A percentile compares a stretch with the other conserved stretches of the same genome.
phyloP scores from a whole-genome alignment of 371 early-diverging fungal genomes.

The Mortierella sp. region DNA sequence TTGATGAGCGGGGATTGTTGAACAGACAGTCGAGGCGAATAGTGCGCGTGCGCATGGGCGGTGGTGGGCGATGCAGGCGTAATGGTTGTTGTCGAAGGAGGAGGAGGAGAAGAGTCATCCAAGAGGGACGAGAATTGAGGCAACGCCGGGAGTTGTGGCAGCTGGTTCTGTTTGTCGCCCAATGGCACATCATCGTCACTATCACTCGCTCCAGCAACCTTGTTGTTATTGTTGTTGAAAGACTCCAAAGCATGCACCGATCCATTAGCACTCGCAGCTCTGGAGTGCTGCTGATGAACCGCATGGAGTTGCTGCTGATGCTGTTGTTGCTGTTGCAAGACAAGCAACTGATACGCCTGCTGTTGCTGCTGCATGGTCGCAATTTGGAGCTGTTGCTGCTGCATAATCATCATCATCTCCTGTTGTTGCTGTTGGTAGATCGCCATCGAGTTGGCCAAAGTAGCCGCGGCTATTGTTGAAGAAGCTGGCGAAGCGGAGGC shows the following conservation, averaged over 20 bases:
- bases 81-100: background rate
- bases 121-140: constrained; percentile 13
- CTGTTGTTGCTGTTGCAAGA: constrained; percentile 52
- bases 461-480: constrained; percentile 2
- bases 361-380: constrained; percentile 55
- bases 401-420: constrained; percentile 55
- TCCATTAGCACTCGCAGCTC: constrained; percentile 16
- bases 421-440: constrained; percentile 56
- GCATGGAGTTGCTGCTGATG: constrained; percentile 46
- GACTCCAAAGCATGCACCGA: constrained; percentile 11
- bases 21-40: background rate
- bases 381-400: constrained; percentile 54
- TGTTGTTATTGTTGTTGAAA: background rate
- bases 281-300: constrained; percentile 26
- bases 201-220: constrained; percentile 8
- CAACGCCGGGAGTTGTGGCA: constrained; percentile 17
- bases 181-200: constrained; percentile 44
- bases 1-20: background rate
- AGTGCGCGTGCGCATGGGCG: background rate
- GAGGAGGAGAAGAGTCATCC: background rate
- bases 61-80: constrained; percentile 10
- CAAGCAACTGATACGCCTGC: constrained; percentile 37
- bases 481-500: too few species aligned
- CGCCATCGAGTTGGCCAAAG: constrained; percentile 35
- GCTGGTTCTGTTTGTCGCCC: constrained; percentile 32